Percentiles rank a stretch among this genome's conserved stretches.
Evolutionary conservation across 345 rosid species (phyloP).

Genomic region (Pseudoturritis turrita): DNA sequence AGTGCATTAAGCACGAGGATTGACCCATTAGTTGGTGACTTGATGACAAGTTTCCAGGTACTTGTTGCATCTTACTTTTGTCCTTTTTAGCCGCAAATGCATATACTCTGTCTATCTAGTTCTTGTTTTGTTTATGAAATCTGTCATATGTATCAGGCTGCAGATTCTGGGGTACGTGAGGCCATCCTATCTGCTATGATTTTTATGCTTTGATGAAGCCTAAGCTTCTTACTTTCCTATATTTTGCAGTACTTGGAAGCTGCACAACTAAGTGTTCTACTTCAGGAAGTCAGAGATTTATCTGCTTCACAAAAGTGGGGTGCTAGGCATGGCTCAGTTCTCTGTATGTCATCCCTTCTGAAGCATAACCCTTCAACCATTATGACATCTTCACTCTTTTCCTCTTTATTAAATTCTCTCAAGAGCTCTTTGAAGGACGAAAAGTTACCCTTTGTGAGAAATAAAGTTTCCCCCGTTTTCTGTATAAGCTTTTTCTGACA

Average conservation of each 20-base stretch:
- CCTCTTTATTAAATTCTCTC: conserved; percentile 47
- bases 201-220: neutral
- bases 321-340: conserved; percentile 84
- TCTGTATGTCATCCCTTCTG: conserved; percentile 62
- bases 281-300: conserved; percentile 42
- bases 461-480: neutral
- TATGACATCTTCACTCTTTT: conserved; percentile 40
- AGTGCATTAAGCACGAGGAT: conserved; percentile 93
- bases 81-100: neutral
- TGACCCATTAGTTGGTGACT: conserved; percentile 90
- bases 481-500: conserved; percentile 22
- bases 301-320: conserved; percentile 64
- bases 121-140: neutral
- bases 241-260: conserved; percentile 78
- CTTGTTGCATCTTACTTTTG: neutral
- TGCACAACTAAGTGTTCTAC: conserved; percentile 50
- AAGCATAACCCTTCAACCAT: conserved; percentile 63
- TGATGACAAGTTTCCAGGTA: conserved; percentile 86
- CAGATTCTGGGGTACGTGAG: conserved; percentile 78
- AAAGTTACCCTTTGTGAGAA: conserved; percentile 48
- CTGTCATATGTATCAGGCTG: conserved; percentile 43
- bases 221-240: neutral
- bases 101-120: neutral
- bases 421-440: conserved; percentile 72
- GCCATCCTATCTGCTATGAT: conserved; percentile 77